Evolutionary conservation across 805 yeast species (phyloP).

Genomic region (Maudiozyma serrabonitensis): DNA sequence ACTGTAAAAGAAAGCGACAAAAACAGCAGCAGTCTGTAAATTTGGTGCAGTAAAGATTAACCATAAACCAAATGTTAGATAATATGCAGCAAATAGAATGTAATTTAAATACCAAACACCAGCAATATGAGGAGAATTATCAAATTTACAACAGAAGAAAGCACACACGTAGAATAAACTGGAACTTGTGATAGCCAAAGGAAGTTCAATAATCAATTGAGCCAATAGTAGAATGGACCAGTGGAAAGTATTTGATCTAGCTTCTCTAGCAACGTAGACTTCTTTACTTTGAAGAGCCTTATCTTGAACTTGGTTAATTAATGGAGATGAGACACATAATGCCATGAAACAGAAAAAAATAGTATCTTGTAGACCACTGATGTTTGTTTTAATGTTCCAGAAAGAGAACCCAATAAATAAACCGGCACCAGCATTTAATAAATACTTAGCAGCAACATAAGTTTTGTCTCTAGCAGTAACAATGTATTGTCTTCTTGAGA

Average conservation of each 20-base stretch:
- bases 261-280: conserved; percentile 61
- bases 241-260: conserved; percentile 62
- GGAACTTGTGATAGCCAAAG: conserved; percentile 42
- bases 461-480: conserved; percentile 52
- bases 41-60: conserved; percentile 54
- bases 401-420: conserved; percentile 69
- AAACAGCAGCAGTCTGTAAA: conserved; percentile 57
- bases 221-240: conserved; percentile 54
- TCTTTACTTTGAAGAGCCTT: conserved; percentile 51
- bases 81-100: conserved; percentile 34
- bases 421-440: conserved; percentile 43
- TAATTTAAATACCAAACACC: conserved; percentile 41
- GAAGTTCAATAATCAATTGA: conserved; percentile 49
- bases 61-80: conserved; percentile 40
- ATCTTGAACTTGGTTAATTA: conserved; percentile 55
- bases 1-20: conserved; percentile 36
- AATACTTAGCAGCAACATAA: conserved; percentile 53
- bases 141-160: conserved; percentile 42
- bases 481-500: conserved; percentile 34
- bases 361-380: conserved; percentile 51
- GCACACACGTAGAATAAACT: conserved; percentile 44
- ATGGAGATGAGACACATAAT: conserved; percentile 48
- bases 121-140: conserved; percentile 35
- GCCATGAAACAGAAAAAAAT: conserved; percentile 55
- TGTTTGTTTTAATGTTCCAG: conserved; percentile 44